These are phyloP conservation scores for Russula sp. DNA, from an alignment of 768 basidiomycete species.

Conservation along the genomic window DNA sequence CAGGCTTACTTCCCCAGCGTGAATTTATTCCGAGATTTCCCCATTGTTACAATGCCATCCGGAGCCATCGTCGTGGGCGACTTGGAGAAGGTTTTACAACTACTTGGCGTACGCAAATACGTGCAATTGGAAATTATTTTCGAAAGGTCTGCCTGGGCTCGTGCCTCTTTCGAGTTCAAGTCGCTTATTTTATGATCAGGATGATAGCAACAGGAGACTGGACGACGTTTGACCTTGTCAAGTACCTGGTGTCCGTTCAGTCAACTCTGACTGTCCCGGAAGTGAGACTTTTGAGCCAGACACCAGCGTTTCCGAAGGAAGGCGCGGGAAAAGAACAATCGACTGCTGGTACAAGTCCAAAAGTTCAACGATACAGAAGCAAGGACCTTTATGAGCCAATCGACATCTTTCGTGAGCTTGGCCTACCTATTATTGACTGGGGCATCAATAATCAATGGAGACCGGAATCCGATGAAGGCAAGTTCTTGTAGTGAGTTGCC, in stretches of 20 bases:
- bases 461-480: conserved; percentile 81
- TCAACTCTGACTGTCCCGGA: conserved; percentile 58
- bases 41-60: conserved; percentile 71
- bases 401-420: conserved; percentile 65
- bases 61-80: conserved; percentile 58
- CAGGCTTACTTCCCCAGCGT: conserved; percentile 84
- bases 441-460: conserved; percentile 75
- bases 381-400: conserved; percentile 82
- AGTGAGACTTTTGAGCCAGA: conserved; percentile 51
- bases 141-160: conserved; percentile 52
- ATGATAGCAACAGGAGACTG: conserved; percentile 90
- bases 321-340: conserved; percentile 30
- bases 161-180: background rate
- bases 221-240: conserved; percentile 80
- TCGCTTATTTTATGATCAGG: conserved; percentile 39
- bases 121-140: conserved; percentile 93
- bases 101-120: conserved; percentile 83
- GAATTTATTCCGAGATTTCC: conserved; percentile 82
- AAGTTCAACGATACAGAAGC: conserved; percentile 55
- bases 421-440: conserved; percentile 88
- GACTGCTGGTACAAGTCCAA: conserved; percentile 34
- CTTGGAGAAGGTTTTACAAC: conserved; percentile 66
- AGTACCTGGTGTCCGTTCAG: conserved; percentile 83
- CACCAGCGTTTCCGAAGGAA: conserved; percentile 75
- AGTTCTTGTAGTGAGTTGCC: conserved; percentile 9